A percentile compares a stretch with the other conserved stretches of the same genome.
These are phyloP conservation scores for Tolypocladium ophioglossoides DNA, from an alignment of 2,329 filamentous ascomycete genomes.

Conservation along the genomic window DNA sequence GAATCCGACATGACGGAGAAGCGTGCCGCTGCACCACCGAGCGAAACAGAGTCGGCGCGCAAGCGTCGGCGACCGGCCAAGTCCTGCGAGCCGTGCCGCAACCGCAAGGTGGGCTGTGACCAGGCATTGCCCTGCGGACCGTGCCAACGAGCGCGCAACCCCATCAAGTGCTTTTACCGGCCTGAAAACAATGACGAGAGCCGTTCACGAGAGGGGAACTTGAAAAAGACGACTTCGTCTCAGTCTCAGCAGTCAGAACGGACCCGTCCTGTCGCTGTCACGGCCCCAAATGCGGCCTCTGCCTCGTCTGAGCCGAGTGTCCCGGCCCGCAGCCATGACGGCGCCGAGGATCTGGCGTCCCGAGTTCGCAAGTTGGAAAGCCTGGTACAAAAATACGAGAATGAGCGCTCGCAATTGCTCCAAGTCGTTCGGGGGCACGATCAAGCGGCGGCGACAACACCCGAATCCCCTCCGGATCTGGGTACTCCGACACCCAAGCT, in stretches of 20 bases:
- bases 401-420: not conserved
- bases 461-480: no score
- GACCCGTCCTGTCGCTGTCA: not conserved
- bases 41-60: not conserved
- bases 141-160: not conserved
- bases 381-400: not conserved
- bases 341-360: not conserved
- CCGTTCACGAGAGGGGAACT: not conserved
- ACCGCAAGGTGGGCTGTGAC: constrained; percentile 2
- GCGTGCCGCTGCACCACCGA: not conserved
- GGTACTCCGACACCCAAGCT: no score
- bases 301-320: not conserved
- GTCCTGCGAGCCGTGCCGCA: not conserved
- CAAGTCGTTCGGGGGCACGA: no score
- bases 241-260: no score
- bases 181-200: not conserved
- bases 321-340: not conserved
- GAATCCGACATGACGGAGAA: not conserved
- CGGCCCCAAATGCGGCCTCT: not conserved
- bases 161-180: not conserved
- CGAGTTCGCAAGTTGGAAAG: not conserved
- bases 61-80: constrained; percentile 1
- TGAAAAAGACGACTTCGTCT: not conserved
- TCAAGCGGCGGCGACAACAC: no score
- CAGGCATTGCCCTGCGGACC: not conserved